Percentiles rank a stretch among this genome's conserved stretches.
These are phyloP conservation scores for Zelopaecilomyces penicillatus DNA, from an alignment of 2,329 filamentous ascomycete species.

Conservation along the genomic window DNA sequence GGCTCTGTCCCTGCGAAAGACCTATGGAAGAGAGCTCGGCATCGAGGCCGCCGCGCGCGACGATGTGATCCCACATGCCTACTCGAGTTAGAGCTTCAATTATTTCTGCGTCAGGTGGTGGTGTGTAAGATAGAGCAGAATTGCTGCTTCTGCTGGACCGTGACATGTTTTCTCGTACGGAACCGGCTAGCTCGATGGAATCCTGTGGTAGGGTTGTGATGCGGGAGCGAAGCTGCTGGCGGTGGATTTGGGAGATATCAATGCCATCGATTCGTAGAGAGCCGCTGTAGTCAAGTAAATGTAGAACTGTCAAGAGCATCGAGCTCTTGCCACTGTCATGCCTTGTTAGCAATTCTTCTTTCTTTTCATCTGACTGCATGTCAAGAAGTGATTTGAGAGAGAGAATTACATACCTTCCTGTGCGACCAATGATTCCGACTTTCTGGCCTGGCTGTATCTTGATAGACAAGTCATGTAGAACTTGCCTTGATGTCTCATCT, in stretches of 20 bases:
- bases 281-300: conserved; percentile 13
- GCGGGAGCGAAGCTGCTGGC: conserved; percentile 16
- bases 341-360: conserved; percentile 8
- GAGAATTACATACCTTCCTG: conserved; percentile 14
- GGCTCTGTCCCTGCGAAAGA: conserved; percentile 7
- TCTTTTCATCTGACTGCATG: no score
- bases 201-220: conserved; percentile 25
- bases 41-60: conserved; percentile 7
- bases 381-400: conserved; percentile 10
- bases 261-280: conserved; percentile 20
- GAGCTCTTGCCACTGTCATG: conserved; percentile 17
- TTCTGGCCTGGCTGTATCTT: conserved; percentile 13
- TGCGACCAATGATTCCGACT: conserved; percentile 14
- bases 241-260: conserved; percentile 17
- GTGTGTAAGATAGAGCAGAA: neutral
- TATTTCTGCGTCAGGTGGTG: conserved; percentile 5
- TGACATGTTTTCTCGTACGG: conserved; percentile 7
- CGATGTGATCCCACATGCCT: conserved; percentile 7
- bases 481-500: neutral
- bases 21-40: conserved; percentile 2
- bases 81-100: conserved; percentile 7
- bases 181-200: conserved; percentile 11
- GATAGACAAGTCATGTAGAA: conserved; percentile 9
- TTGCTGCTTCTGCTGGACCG: neutral
- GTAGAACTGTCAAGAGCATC: conserved; percentile 5